Percentiles rank a stretch among this genome's conserved stretches.
These are phyloP conservation scores for Paxillus ammoniavirescens DNA, from an alignment of 768 basidiomycete species.

Conservation along the genomic window DNA sequence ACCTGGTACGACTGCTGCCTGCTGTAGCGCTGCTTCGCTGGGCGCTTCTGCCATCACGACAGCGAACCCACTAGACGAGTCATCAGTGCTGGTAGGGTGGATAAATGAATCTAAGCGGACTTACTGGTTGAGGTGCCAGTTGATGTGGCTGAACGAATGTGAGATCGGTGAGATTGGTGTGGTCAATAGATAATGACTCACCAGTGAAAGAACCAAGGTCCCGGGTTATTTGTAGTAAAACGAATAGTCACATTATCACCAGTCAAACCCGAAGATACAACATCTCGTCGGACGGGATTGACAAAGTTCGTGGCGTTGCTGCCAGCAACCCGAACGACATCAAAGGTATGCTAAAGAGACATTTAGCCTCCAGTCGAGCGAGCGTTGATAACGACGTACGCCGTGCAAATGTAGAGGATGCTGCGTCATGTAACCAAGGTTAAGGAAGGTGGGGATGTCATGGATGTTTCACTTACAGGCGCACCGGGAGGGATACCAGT, in stretches of 20 bases:
- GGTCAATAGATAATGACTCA: conserved; percentile 5
- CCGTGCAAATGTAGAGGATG: conserved; percentile 44
- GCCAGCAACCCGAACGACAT: conserved; percentile 34
- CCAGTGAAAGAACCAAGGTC: conserved; percentile 57
- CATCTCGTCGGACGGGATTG: conserved; percentile 38
- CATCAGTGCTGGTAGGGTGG: not conserved
- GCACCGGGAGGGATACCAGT: conserved; percentile 20
- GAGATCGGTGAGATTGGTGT: not conserved
- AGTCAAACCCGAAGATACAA: conserved; percentile 27
- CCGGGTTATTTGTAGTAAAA: conserved; percentile 65
- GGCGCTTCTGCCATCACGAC: no score
- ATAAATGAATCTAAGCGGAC: not conserved
- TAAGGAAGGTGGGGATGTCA: not conserved
- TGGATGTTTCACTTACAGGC: conserved; percentile 21
- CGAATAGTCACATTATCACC: conserved; percentile 51
- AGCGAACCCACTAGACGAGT: conserved; percentile 2
- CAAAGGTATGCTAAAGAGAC: conserved; percentile 32
- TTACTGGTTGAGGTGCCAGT: conserved; percentile 30
- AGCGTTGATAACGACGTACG: conserved; percentile 21
- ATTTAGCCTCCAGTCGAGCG: not conserved
- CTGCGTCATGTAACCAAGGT: conserved; percentile 10
- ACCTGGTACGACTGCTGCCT: no score
- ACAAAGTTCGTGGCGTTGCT: conserved; percentile 31
- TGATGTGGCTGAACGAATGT: conserved; percentile 21
- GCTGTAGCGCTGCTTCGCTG: no score